phyloP scores from a whole-genome alignment of 345 rosid species.

The thale cress (Arabidopsis thaliana) region DNA sequence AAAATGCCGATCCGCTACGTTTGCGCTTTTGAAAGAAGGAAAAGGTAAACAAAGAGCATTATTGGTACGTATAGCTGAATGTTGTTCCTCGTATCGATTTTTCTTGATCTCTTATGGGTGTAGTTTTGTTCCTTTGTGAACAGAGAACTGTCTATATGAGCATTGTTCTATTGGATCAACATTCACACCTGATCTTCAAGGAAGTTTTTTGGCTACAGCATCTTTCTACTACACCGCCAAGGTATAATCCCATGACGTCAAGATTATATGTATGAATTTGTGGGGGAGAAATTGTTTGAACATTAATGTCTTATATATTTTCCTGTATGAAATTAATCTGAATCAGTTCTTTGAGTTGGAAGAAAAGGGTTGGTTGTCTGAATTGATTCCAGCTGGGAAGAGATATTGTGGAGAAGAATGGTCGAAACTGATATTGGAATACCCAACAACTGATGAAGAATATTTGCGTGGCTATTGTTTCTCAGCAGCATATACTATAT shows the following conservation, averaged over 20 bases:
- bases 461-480: conserved; percentile 74
- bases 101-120: conserved; percentile 16
- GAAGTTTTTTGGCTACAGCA: conserved; percentile 71
- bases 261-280: conserved; percentile 1
- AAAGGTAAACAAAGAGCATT: conserved; percentile 55
- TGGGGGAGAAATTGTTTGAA: conserved; percentile 1
- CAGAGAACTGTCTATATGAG: conserved; percentile 67
- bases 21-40: conserved; percentile 63
- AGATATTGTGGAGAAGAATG: conserved; percentile 82
- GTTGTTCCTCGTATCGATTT: background rate
- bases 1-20: conserved; percentile 79
- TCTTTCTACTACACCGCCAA: background rate
- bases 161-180: conserved; percentile 77
- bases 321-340: conserved; percentile 20
- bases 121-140: conserved; percentile 25
- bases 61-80: background rate
- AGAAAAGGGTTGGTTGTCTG: conserved; percentile 62
- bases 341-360: conserved; percentile 75
- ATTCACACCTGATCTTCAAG: conserved; percentile 78
- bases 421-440: conserved; percentile 63
- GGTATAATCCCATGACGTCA: background rate
- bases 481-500: conserved; percentile 82
- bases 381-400: conserved; percentile 60
- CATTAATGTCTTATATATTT: background rate
- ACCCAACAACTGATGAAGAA: conserved; percentile 58